phyloP scores from a whole-genome alignment of 2,329 filamentous ascomycete species.

The Dactylellina drechsleri region DNA sequence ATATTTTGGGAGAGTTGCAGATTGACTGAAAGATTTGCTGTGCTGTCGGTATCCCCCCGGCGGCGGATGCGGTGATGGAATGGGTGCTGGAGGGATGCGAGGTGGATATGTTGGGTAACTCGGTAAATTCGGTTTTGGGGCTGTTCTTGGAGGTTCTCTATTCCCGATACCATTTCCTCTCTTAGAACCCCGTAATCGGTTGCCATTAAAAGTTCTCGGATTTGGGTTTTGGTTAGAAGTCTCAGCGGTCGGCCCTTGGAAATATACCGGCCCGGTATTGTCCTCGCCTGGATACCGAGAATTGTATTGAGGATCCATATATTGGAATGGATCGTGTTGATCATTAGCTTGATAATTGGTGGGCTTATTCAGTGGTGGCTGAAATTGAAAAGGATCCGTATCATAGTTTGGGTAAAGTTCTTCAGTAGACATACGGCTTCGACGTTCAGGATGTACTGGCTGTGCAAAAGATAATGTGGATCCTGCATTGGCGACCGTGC shows the following conservation, averaged over 20 bases:
- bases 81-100: neutral
- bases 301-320: too few relatives aligned
- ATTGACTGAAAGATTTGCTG: conserved; percentile 12
- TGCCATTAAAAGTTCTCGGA: too few relatives aligned
- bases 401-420: neutral
- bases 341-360: too few relatives aligned
- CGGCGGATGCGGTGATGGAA: neutral
- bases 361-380: too few relatives aligned
- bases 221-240: too few relatives aligned
- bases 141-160: neutral
- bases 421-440: neutral
- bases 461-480: conserved; percentile 2
- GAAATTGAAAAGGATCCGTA: too few relatives aligned
- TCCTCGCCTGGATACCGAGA: too few relatives aligned
- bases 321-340: too few relatives aligned
- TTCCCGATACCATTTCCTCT: neutral
- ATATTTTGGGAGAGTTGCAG: neutral
- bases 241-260: too few relatives aligned
- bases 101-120: neutral
- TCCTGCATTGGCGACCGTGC: conserved; percentile 10
- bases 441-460: neutral
- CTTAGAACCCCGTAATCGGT: neutral
- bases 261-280: too few relatives aligned
- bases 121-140: neutral
- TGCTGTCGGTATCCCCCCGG: neutral